Conservation (phyloP, 495 filamentous ascomycete species). For the Penicillium atrosanguineum region DNA sequence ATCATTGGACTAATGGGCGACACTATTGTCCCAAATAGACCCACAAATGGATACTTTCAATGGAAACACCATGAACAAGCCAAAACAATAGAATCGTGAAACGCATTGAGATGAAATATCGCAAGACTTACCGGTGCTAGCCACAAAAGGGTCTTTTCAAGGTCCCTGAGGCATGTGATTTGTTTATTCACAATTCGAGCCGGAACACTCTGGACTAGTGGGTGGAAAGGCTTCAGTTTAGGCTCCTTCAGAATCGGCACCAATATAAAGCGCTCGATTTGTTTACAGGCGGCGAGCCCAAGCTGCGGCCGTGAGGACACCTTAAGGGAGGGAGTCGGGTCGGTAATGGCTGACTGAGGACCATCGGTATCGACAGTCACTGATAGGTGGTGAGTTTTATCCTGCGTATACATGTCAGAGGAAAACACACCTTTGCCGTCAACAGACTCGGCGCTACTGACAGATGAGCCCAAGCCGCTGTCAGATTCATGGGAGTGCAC, state of each 20-base stretch:
- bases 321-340: constrained; percentile 34
- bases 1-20: not conserved
- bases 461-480: constrained; percentile 57
- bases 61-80: not conserved
- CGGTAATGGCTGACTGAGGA: constrained; percentile 44
- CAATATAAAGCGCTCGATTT: constrained; percentile 57
- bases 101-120: not conserved
- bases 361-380: constrained; percentile 28
- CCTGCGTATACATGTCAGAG: not conserved
- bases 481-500: constrained; percentile 45
- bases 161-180: constrained; percentile 80
- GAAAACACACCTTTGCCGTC: constrained; percentile 19
- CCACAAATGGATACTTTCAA: not conserved
- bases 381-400: not conserved
- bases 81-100: not conserved
- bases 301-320: constrained; percentile 40
- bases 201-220: constrained; percentile 71
- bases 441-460: constrained; percentile 33
- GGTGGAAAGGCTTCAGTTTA: constrained; percentile 71
- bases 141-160: constrained; percentile 86
- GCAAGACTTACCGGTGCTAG: constrained; percentile 78
- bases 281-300: constrained; percentile 47
- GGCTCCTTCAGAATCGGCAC: constrained; percentile 54
- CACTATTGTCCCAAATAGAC: not conserved
- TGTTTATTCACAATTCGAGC: constrained; percentile 73